Base-by-base conservation (phyloP, 345 rosid genomes). In the Camelina hispida region DNA sequence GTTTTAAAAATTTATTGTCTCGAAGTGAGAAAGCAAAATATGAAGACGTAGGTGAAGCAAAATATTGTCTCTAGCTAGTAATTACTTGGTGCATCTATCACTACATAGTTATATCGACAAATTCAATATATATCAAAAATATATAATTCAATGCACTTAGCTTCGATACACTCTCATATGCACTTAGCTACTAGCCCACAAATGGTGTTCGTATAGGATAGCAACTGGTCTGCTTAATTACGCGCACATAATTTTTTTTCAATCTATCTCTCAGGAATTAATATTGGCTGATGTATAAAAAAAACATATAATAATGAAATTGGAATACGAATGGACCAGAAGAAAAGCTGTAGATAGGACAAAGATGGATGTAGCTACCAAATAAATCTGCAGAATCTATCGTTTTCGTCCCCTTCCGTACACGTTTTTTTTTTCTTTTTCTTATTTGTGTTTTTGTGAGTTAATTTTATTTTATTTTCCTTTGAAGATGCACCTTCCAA, bases 351-450 rank as follows among this genome's bases (percentile, higher is more conserved):
- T 51, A 44, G 32, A 32, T 25, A 25, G 47, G 57, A 44, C 22
- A 69, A 32, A 44, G 16, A 50, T 68, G 51, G 62, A 2, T 46
- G 50, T n/a, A 51, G 32, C 20, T 35, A 9, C 22, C 32, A 13
- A 20, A 16, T 2, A 16, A 10, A 10, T 3, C 9, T 17, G 13
- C 48, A 30, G 55, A 57, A 57, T 70, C 66, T 58, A 56, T 70
- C 66, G 34, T 58, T 70, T 46, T 58, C 74, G 65, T 70, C 66
- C 74, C 66, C 37, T 70, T 70, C 74, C 66, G 74, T 58, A 70
- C 74, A 46, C 22, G 23, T 34, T 53, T 34, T 16, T 47, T 9
- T 57, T 5, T 10, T 6, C 0, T 15, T 5, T 1, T 14, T 6
- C 2, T 14, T 44, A 0, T 46, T 44, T 28, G 30, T 28, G 30